Conservation (phyloP, 495 filamentous ascomycete species). For the Haplographium delicatum region DNA sequence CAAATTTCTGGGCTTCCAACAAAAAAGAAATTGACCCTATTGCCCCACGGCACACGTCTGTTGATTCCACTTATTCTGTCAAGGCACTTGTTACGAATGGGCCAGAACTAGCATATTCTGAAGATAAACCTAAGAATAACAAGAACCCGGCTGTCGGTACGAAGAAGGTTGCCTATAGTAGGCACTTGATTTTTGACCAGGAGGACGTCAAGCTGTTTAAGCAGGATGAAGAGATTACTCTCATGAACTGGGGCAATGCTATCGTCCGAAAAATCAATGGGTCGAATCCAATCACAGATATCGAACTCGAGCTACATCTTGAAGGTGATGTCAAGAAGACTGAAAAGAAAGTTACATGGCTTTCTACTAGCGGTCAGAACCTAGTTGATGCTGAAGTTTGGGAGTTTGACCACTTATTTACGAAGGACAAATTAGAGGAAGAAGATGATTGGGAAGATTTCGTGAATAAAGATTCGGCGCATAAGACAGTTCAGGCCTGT, state of each 20-base stretch:
- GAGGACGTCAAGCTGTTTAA: constrained; percentile 67
- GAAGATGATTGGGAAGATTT: constrained; percentile 69
- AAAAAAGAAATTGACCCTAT: constrained; percentile 82
- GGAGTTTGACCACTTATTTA: constrained; percentile 76
- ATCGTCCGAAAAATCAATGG: constrained; percentile 63
- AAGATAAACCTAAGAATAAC: constrained; percentile 66
- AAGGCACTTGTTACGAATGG: constrained; percentile 54
- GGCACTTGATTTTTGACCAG: constrained; percentile 65
- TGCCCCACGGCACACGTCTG: constrained; percentile 67
- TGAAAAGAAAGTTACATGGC: constrained; percentile 80
- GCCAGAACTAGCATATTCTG: constrained; percentile 51
- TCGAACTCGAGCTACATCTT: constrained; percentile 71
- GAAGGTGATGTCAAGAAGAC: constrained; percentile 82
- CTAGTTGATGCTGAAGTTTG: constrained; percentile 65
- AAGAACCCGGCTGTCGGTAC: constrained; percentile 71
- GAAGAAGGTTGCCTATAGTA: constrained; percentile 69
- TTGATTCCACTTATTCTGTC: constrained; percentile 54
- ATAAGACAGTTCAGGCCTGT: constrained; percentile 57
- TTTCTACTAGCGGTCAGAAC: constrained; percentile 59
- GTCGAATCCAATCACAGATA: constrained; percentile 45
- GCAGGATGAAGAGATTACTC: constrained; percentile 74
- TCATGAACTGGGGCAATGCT: constrained; percentile 86
- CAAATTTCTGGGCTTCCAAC: constrained; percentile 76
- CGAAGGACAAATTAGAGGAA: constrained; percentile 71
- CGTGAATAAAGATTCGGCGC: constrained; percentile 62